Percentiles rank a stretch among this genome's conserved stretches.
Conservation (phyloP, 352 stramenopile species). For the Peronospora belbahrii region DNA sequence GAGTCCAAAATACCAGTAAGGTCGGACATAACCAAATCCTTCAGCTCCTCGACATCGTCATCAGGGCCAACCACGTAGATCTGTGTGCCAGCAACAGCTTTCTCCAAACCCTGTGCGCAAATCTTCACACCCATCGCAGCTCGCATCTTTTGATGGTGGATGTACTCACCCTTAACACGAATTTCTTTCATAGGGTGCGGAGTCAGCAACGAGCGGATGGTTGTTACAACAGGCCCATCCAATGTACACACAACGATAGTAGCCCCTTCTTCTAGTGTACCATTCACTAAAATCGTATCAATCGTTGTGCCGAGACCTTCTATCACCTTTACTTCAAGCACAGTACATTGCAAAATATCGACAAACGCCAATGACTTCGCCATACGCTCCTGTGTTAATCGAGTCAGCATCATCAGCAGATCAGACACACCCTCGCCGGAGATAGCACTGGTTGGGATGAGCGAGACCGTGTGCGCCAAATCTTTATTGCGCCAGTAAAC, state of each 20-base stretch:
- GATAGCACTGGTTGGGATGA: constrained; percentile 98
- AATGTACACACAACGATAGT: constrained; percentile 97
- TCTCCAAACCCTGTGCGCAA: constrained; percentile 94
- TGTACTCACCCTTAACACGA: constrained; percentile 89
- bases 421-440: constrained; percentile 98
- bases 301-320: constrained; percentile 98
- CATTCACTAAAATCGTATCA: constrained; percentile 98
- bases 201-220: constrained; percentile 95
- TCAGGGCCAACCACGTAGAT: constrained; percentile 95
- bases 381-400: constrained; percentile 94
- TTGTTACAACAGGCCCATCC: constrained; percentile 96
- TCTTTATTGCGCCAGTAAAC: constrained; percentile 99
- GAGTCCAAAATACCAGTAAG: constrained; percentile 92
- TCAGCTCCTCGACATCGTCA: constrained; percentile 97
- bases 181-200: constrained; percentile 97
- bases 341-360: constrained; percentile 93
- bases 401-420: constrained; percentile 94
- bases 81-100: constrained; percentile 96
- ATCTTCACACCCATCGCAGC: constrained; percentile 99
- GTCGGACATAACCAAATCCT: constrained; percentile 95
- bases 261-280: constrained; percentile 91
- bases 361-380: constrained; percentile 84
- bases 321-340: constrained; percentile 99
- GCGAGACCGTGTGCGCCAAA: constrained; percentile 90
- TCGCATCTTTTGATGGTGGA: constrained; percentile 96